phyloP scores from a whole-genome alignment of 306 rosid species.

The Lathyrus tuberosus region DNA sequence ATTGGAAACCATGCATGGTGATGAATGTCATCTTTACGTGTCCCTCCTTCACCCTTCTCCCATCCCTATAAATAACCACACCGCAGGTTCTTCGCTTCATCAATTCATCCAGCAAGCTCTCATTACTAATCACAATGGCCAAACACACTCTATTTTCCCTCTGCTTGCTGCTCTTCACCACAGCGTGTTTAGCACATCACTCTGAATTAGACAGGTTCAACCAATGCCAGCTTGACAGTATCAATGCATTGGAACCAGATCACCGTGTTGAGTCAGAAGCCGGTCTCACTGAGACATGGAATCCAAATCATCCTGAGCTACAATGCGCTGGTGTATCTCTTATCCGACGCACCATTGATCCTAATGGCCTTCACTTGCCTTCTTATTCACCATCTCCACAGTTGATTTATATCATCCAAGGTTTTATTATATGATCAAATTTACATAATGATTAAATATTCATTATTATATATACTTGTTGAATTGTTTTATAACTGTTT shows the following conservation, averaged over 20 bases:
- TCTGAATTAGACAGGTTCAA: background rate
- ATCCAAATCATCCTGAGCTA: conserved; percentile 33
- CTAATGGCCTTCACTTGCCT: conserved; percentile 42
- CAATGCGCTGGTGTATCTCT: conserved; percentile 40
- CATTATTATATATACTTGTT: background rate
- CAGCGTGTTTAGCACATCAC: conserved; percentile 42
- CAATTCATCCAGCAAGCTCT: too few relatives aligned
- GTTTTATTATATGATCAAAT: background rate
- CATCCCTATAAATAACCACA: conserved; percentile 31
- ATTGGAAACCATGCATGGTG: conserved; percentile 47
- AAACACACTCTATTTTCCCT: background rate
- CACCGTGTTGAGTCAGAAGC: conserved; percentile 36
- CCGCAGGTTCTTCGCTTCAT: background rate
- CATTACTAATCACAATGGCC: background rate
- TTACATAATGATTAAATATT: too few relatives aligned
- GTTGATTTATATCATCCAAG: conserved; percentile 23
- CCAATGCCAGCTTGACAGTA: conserved; percentile 32
- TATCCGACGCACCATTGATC: conserved; percentile 27
- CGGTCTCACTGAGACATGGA: conserved; percentile 41
- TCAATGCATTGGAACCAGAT: conserved; percentile 44
- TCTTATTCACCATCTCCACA: conserved; percentile 34
- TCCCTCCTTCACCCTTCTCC: background rate
- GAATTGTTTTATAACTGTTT: background rate
- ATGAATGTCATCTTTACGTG: conserved; percentile 54
- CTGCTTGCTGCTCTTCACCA: conserved; percentile 18